phyloP scores from a whole-genome alignment of 345 rosid species.

The Euphorbia pulcherrima region DNA sequence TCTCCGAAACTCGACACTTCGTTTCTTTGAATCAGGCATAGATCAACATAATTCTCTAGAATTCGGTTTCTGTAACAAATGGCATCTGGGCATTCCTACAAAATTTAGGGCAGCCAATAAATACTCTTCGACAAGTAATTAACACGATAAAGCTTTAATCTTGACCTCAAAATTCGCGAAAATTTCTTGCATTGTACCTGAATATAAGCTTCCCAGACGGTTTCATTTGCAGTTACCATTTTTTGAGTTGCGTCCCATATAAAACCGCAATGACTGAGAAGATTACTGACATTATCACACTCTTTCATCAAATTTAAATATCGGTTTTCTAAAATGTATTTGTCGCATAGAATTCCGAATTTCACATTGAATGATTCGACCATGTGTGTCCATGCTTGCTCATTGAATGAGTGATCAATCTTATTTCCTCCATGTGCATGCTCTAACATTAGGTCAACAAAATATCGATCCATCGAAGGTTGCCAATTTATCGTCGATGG shows the following conservation, averaged over 20 bases:
- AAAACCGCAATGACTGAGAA: conserved; percentile 51
- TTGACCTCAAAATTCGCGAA: no score
- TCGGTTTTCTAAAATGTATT: conserved; percentile 46
- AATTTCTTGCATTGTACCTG: conserved; percentile 35
- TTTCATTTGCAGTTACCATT: conserved; percentile 45
- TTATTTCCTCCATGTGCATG: conserved; percentile 42
- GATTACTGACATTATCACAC: conserved; percentile 45
- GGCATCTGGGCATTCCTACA: conserved; percentile 67
- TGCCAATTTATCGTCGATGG: conserved; percentile 52
- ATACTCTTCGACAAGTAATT: background rate
- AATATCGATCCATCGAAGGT: conserved; percentile 44
- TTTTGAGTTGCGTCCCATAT: conserved; percentile 58
- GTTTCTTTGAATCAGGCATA: conserved; percentile 47
- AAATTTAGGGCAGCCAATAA: conserved; percentile 8
- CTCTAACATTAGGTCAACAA: conserved; percentile 59
- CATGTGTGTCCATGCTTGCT: conserved; percentile 59
- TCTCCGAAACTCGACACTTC: conserved; percentile 25
- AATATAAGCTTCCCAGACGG: conserved; percentile 52
- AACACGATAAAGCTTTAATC: no score
- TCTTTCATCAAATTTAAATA: conserved; percentile 58
- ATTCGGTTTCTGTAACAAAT: conserved; percentile 44
- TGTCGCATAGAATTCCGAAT: conserved; percentile 46
- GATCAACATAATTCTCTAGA: conserved; percentile 38
- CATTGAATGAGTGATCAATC: conserved; percentile 42
- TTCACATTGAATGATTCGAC: conserved; percentile 47